A percentile compares a stretch with the other conserved stretches of the same genome.
Conservation (phyloP, 176 grass and related monocot species). For the Rhynchospora breviuscula region DNA sequence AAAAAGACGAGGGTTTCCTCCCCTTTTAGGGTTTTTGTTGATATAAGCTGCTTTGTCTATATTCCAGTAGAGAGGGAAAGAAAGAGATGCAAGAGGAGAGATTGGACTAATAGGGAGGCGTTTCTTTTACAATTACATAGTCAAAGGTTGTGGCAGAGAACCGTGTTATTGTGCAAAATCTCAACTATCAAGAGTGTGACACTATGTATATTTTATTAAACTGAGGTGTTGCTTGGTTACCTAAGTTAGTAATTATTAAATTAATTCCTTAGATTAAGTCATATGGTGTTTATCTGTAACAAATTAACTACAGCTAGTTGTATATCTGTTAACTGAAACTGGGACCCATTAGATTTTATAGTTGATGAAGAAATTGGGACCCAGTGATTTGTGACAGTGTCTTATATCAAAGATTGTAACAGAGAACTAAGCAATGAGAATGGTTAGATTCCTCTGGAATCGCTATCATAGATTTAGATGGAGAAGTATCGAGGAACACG, state of each 20-base stretch:
- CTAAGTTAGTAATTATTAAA: neutral
- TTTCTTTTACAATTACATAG: slow-evolving; percentile 2
- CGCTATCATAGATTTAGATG: neutral
- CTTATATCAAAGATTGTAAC: neutral
- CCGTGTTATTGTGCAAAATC: slow-evolving; percentile 6
- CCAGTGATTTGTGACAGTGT: neutral
- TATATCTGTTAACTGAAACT: neutral
- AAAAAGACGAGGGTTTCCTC: neutral
- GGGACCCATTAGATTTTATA: neutral
- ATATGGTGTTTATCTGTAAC: neutral
- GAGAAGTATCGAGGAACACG: neutral
- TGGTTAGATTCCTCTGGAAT: slow-evolving; percentile 8
- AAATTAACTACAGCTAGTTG: neutral
- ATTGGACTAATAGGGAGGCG: neutral
- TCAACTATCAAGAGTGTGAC: slow-evolving; percentile 17
- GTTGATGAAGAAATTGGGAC: neutral
- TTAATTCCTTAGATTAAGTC: neutral
- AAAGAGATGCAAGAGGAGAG: slow-evolving; percentile 3
- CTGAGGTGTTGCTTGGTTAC: slow-evolving; percentile 2
- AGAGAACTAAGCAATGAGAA: neutral
- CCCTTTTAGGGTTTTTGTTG: slow-evolving; percentile 15
- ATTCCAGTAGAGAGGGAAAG: neutral
- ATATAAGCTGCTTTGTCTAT: neutral
- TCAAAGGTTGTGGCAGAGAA: slow-evolving; percentile 16
- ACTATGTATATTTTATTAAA: neutral